Percentiles rank a stretch among this genome's conserved stretches.
Evolutionary conservation across 2,329 filamentous ascomycete genomes (phyloP).

Genomic region (Byssochlamys sp.): DNA sequence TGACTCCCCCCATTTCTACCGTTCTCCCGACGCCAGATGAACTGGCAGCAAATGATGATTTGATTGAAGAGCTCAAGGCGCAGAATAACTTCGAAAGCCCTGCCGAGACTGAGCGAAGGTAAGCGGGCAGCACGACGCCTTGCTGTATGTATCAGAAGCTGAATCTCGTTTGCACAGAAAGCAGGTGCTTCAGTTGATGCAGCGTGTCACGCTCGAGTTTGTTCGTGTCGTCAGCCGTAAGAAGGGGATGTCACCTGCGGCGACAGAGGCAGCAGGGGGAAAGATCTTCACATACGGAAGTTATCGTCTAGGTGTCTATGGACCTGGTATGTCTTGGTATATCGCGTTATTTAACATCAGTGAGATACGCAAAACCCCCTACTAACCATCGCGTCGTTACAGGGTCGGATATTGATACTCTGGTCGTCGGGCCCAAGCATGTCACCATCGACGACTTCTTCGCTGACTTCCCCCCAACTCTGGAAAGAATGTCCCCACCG

Average conservation of each 20-base stretch:
- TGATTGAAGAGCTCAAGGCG: slow-evolving; percentile 73
- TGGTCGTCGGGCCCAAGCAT: slow-evolving; percentile 84
- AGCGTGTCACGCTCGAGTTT: slow-evolving; percentile 74
- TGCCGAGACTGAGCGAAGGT: slow-evolving; percentile 76
- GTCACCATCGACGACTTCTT: slow-evolving; percentile 88
- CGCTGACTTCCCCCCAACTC: slow-evolving; percentile 68
- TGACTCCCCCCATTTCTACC: slow-evolving; percentile 75
- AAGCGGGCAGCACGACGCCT: slow-evolving; percentile 11
- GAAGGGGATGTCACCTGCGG: slow-evolving; percentile 63
- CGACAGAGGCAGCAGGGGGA: slow-evolving; percentile 75
- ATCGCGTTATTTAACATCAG: neutral
- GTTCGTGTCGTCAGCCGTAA: slow-evolving; percentile 68
- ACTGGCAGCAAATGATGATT: slow-evolving; percentile 62
- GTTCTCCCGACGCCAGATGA: slow-evolving; percentile 68
- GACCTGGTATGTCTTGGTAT: slow-evolving; percentile 48
- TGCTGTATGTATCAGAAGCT: slow-evolving; percentile 6
- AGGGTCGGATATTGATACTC: slow-evolving; percentile 95
- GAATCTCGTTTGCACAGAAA: slow-evolving; percentile 40
- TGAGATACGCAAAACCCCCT: neutral
- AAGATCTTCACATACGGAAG: slow-evolving; percentile 95
- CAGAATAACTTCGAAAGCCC: slow-evolving; percentile 87
- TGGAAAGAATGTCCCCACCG: slow-evolving; percentile 64
- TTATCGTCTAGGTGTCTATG: slow-evolving; percentile 86
- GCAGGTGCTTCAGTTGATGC: slow-evolving; percentile 64
- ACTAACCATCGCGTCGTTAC: slow-evolving; percentile 3